Evolutionary conservation across 2,329 filamentous ascomycete species (phyloP).

Genomic region (Fusarium sp.): DNA sequence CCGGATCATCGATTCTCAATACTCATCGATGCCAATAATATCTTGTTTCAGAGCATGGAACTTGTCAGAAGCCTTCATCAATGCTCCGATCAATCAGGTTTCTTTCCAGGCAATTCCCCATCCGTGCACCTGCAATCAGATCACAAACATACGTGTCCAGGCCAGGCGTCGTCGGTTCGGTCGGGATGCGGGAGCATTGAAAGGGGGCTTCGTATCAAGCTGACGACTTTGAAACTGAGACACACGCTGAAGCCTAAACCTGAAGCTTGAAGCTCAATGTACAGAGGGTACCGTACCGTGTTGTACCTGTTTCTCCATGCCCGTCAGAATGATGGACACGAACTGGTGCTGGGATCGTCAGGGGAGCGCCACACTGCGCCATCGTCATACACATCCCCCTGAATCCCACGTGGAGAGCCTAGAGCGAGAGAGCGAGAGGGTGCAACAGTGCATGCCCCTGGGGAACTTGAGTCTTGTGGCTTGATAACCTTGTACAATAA

Average conservation of each 20-base stretch:
- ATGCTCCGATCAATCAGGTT: slow-evolving; percentile 5
- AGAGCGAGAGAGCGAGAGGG: background rate
- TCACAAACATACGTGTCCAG: background rate
- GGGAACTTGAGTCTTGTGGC: slow-evolving; percentile 21
- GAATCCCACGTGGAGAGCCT: slow-evolving; percentile 33
- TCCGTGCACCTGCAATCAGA: slow-evolving; percentile 35
- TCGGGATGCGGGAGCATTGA: slow-evolving; percentile 23
- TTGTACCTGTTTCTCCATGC: slow-evolving; percentile 18
- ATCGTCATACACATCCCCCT: slow-evolving; percentile 29
- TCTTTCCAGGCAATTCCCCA: slow-evolving; percentile 27
- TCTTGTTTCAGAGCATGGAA: slow-evolving; percentile 29
- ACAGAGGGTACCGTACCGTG: background rate
- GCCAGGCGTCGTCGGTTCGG: background rate
- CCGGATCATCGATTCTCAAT: slow-evolving; percentile 1
- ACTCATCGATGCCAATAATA: background rate
- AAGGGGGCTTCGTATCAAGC: slow-evolving; percentile 33
- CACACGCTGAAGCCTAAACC: background rate
- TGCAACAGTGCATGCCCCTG: slow-evolving; percentile 22
- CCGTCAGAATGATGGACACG: slow-evolving; percentile 29
- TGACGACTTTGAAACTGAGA: slow-evolving; percentile 32
- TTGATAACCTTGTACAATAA: slow-evolving; percentile 25
- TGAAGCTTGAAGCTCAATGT: background rate
- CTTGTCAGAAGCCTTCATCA: background rate
- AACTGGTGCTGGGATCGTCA: slow-evolving; percentile 34
- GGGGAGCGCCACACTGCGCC: slow-evolving; percentile 35